Percentiles rank a stretch among this genome's conserved stretches.
phyloP scores from a whole-genome alignment of 495 filamentous ascomycete genomes.

The Aspergillus sparsus region DNA sequence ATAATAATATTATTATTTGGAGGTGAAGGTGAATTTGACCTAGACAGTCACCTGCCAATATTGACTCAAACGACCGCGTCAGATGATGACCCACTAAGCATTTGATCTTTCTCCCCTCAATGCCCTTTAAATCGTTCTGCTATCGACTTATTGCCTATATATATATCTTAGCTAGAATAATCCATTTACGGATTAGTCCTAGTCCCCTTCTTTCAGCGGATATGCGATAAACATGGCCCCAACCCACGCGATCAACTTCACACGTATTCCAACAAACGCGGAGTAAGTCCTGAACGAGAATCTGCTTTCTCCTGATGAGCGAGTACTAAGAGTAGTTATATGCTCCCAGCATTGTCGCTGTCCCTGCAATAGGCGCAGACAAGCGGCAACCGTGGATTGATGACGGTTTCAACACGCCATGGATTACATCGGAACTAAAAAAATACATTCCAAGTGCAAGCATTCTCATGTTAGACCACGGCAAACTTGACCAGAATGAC shows the following conservation, averaged over 20 bases:
- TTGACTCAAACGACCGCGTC: conserved; percentile 21
- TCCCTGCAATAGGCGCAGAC: conserved; percentile 48
- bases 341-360: conserved; percentile 40
- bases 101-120: not conserved
- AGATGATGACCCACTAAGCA: conserved; percentile 23
- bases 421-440: conserved; percentile 31
- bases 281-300: conserved; percentile 36
- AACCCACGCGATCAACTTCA: conserved; percentile 5
- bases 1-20: not conserved
- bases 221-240: conserved; percentile 13
- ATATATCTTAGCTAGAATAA: not conserved
- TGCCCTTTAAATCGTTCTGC: not conserved
- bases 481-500: conserved; percentile 47
- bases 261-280: conserved; percentile 31
- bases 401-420: conserved; percentile 24
- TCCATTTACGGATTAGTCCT: not conserved
- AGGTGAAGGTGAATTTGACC: conserved; percentile 16
- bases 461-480: conserved; percentile 58
- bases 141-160: not conserved
- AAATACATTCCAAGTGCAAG: conserved; percentile 44
- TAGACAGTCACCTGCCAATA: conserved; percentile 23
- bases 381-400: conserved; percentile 39
- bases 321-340: not conserved
- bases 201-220: not conserved
- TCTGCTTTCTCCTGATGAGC: conserved; percentile 7